Base-by-base conservation (phyloP, 345 rosid genomes). In the Eucalyptus lansdowneana region DNA sequence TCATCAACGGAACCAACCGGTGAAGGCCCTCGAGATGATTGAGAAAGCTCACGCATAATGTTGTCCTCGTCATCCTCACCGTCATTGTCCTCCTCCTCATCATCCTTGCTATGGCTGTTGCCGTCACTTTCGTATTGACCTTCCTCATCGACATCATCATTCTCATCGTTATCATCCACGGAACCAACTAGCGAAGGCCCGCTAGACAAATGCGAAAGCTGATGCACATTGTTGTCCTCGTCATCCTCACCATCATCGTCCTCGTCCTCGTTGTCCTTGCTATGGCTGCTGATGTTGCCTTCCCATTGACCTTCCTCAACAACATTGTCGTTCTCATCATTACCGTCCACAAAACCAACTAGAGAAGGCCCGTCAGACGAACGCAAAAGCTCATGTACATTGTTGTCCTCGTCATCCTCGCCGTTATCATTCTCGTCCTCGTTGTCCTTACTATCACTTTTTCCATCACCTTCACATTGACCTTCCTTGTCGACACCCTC, bases 261-360 rank as follows among this genome's bases (percentile, higher is more conserved):
- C 95, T 92, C 96, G 0, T 91, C 96, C 1, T 92, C 95, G 2
- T 92, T 94, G 2, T 89, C 93, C 50, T 50, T 50, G 3, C 29
- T 14, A 42, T 81, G 7, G 44, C 22, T 7, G 44, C 37, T 42
- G 21, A 11, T 47, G 3, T 45, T 25, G 5, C 16, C 50, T 22
- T 76, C 34, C 11, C 44, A 34, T 6, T 81, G 12, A 2, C n/a
- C 50, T 44, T 24, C 50, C 16, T 24, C 34, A 4, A 49, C 4
- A 17, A 14, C 58, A 10, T 29, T 13, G 6, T 86, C 3, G 40
- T 86, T 14, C 21, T 86, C 87, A 7, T 29, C 60, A 1, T 86
- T 40, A 9, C 19, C 9, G 14, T 86, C 87, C 27, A 22, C 6
- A 4, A 29, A 56, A 22, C 24, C 7, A 49, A 85, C 87, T 2